Evolutionary conservation across 495 filamentous ascomycete species (phyloP).

Genomic region (Penicillium waksmanii): DNA sequence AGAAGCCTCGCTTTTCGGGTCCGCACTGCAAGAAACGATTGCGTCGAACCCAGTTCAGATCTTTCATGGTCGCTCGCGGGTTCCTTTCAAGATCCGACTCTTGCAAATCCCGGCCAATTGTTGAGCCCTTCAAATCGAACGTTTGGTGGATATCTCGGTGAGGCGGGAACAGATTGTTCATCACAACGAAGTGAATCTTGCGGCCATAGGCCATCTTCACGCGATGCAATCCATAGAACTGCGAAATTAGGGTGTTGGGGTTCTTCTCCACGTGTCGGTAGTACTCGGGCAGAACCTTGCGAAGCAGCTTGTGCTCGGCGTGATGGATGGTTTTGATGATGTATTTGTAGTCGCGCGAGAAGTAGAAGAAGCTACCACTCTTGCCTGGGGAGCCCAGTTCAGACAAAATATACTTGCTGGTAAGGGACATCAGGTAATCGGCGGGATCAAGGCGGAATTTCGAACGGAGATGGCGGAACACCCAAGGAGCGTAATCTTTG

Average conservation of each 20-base stretch:
- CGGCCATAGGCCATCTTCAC: constrained; percentile 98
- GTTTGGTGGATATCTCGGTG: constrained; percentile 97
- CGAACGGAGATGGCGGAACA: constrained; percentile 89
- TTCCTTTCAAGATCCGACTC: constrained; percentile 88
- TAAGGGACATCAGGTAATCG: constrained; percentile 97
- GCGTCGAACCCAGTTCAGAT: constrained; percentile 93
- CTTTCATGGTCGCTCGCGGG: constrained; percentile 91
- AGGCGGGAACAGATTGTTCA: constrained; percentile 99
- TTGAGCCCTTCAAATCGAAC: constrained; percentile 98
- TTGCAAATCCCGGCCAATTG: constrained; percentile 85
- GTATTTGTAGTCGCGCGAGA: constrained; percentile 99
- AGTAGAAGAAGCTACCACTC: constrained; percentile 99
- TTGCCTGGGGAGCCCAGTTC: constrained; percentile 97
- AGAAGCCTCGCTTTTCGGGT: constrained; percentile 78
- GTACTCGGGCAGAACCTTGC: constrained; percentile 91
- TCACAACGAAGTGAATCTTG: constrained; percentile 99
- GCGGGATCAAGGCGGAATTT: constrained; percentile 93
- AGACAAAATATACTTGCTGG: constrained; percentile 97
- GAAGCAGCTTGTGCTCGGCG: constrained; percentile 90
- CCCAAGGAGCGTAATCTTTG: constrained; percentile 99
- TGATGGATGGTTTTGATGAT: constrained; percentile 99
- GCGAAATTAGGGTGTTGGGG: constrained; percentile 93
- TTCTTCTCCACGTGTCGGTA: constrained; percentile 91
- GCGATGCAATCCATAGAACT: constrained; percentile 96
- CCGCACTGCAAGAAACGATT: constrained; percentile 86